phyloP scores from a whole-genome alignment of 345 rosid genomes.

The Mangifera indica region DNA sequence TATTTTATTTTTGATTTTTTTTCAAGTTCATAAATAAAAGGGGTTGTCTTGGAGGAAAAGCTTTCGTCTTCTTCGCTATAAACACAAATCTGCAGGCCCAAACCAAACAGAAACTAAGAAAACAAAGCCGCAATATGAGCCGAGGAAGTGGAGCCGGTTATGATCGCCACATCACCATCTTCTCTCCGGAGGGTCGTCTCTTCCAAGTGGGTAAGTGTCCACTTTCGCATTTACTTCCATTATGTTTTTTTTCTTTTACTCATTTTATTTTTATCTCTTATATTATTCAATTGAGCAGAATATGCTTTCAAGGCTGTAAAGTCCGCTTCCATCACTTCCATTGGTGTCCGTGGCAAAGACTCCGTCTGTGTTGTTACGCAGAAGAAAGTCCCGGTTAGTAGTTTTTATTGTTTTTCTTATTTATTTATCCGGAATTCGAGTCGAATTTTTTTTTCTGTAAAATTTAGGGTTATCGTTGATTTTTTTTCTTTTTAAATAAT shows the following conservation, averaged over 20 bases:
- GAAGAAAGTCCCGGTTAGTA: constrained; percentile 96
- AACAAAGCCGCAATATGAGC: constrained; percentile 44
- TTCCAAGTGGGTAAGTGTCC: constrained; percentile 71
- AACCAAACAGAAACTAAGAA: neutral
- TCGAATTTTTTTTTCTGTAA: constrained; percentile 1
- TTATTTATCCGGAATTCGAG: neutral
- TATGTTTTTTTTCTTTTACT: neutral
- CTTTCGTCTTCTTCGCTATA: neutral
- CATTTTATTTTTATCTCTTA: neutral
- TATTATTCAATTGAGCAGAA: constrained; percentile 38
- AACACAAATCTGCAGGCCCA: neutral
- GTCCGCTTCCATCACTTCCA: constrained; percentile 87
- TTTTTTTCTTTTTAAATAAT: constrained; percentile 5
- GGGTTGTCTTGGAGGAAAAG: constrained; percentile 17
- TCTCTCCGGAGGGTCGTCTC: constrained; percentile 91
- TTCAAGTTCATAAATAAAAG: no score
- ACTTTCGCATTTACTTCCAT: neutral
- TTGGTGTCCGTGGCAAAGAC: constrained; percentile 95
- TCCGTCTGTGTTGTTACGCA: constrained; percentile 95
- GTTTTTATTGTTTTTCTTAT: neutral
- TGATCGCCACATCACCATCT: constrained; percentile 87
- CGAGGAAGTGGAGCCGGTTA: constrained; percentile 87
- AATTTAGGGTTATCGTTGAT: constrained; percentile 5
- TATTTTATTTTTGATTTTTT: no score
- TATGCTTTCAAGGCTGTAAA: constrained; percentile 98